A percentile compares a stretch with the other conserved stretches of the same genome.
Evolutionary conservation across 495 filamentous ascomycete genomes (phyloP).

Genomic region (Penicillium bovifimosum): DNA sequence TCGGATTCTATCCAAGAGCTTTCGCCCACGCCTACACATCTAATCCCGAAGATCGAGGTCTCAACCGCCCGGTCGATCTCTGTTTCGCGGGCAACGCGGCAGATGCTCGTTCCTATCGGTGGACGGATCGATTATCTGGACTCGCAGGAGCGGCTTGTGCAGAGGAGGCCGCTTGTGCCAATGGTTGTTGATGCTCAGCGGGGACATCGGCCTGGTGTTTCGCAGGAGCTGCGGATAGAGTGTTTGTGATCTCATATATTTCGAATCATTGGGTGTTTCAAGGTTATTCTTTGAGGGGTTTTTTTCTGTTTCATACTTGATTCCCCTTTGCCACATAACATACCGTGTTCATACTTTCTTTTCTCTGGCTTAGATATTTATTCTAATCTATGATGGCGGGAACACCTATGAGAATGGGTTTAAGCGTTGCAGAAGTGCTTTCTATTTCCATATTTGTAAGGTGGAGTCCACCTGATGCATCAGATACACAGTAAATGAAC

Average conservation of each 20-base stretch:
- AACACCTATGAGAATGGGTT: too few species aligned
- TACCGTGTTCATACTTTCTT: not conserved
- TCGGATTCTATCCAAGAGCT: constrained; percentile 9
- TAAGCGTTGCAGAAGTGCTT: constrained; percentile 23
- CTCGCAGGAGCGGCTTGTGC: constrained; percentile 25
- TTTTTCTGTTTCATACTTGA: constrained; percentile 2
- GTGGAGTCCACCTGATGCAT: not conserved
- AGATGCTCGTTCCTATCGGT: constrained; percentile 35
- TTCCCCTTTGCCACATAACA: not conserved
- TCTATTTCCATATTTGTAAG: constrained; percentile 10
- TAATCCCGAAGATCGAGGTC: constrained; percentile 29
- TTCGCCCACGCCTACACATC: not conserved
- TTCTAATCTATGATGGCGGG: too few species aligned
- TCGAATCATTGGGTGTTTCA: not conserved
- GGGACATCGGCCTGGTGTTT: constrained; percentile 32
- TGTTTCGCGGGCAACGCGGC: constrained; percentile 32
- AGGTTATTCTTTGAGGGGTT: not conserved
- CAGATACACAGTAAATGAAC: not conserved
- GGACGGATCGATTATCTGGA: constrained; percentile 20
- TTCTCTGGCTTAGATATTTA: not conserved
- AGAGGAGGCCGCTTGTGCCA: constrained; percentile 21
- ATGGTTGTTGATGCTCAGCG: constrained; percentile 26
- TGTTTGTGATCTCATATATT: constrained; percentile 20
- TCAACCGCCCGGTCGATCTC: constrained; percentile 41
- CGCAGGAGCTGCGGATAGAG: constrained; percentile 38